Conservation (phyloP, 495 filamentous ascomycete species). For the Rhypophila decipiens region DNA sequence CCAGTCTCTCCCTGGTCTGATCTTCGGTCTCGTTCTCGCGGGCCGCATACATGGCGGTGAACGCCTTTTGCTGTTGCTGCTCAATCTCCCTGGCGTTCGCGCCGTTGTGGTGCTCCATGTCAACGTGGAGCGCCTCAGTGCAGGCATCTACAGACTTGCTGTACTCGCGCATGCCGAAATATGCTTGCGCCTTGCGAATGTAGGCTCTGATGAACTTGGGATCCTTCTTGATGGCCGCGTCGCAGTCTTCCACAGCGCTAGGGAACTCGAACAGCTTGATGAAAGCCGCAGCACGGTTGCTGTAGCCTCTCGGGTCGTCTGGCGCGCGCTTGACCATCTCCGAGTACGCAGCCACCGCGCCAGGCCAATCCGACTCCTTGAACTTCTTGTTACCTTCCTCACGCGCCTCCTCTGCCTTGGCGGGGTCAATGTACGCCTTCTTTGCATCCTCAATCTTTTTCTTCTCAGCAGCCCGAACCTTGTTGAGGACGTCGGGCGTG, state of each 20-base stretch:
- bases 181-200: slow-evolving; percentile 88
- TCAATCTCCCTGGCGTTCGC: slow-evolving; percentile 86
- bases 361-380: slow-evolving; percentile 95
- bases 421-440: slow-evolving; percentile 80
- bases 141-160: slow-evolving; percentile 87
- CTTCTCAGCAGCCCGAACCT: slow-evolving; percentile 91
- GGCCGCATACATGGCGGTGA: slow-evolving; percentile 80
- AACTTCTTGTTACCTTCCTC: slow-evolving; percentile 93
- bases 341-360: slow-evolving; percentile 85
- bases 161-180: slow-evolving; percentile 95
- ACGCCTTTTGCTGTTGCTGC: slow-evolving; percentile 88
- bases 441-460: slow-evolving; percentile 70
- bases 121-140: slow-evolving; percentile 69
- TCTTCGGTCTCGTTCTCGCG: slow-evolving; percentile 94
- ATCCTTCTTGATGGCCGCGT: slow-evolving; percentile 83
- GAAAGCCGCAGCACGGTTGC: slow-evolving; percentile 93
- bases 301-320: slow-evolving; percentile 88
- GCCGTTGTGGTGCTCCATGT: slow-evolving; percentile 56
- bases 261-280: slow-evolving; percentile 96
- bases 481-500: slow-evolving; percentile 85
- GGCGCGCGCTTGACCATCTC: slow-evolving; percentile 98
- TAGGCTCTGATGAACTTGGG: slow-evolving; percentile 92
- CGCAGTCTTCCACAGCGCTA: slow-evolving; percentile 85
- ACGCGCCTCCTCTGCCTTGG: slow-evolving; percentile 89
- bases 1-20: slow-evolving; percentile 86